Conservation (phyloP, 495 filamentous ascomycete species). For the Neurospora sp. region DNA sequence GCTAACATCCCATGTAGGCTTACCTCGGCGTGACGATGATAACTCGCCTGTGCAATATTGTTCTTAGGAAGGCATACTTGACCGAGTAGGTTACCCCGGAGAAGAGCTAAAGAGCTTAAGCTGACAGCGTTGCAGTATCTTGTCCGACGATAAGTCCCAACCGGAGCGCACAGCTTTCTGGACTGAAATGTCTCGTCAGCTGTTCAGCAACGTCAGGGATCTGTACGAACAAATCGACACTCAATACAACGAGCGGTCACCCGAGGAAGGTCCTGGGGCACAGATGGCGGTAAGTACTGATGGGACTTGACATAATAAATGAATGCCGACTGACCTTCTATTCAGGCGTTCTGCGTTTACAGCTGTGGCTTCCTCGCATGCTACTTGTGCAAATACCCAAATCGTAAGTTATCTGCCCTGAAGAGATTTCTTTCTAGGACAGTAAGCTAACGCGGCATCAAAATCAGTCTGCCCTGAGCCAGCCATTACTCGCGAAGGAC, state of each 20-base stretch:
- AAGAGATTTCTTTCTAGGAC: neutral
- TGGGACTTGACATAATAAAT: neutral
- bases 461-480: conserved; percentile 27
- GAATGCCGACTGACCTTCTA: conserved; percentile 1
- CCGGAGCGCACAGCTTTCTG: conserved; percentile 28
- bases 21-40: conserved; percentile 41
- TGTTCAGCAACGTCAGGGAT: conserved; percentile 36
- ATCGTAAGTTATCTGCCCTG: conserved; percentile 18
- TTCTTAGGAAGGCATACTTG: conserved; percentile 37
- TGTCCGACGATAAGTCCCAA: conserved; percentile 27
- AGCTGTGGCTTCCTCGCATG: conserved; percentile 39
- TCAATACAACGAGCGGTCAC: conserved; percentile 29
- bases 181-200: conserved; percentile 30
- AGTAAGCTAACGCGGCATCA: neutral
- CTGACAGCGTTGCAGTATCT: conserved; percentile 24
- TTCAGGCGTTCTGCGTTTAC: conserved; percentile 39
- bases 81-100: conserved; percentile 26
- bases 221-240: conserved; percentile 39
- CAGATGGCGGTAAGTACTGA: conserved; percentile 36
- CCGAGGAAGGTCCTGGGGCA: conserved; percentile 35
- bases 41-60: conserved; percentile 40
- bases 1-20: conserved; percentile 17
- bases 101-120: neutral
- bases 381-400: conserved; percentile 36
- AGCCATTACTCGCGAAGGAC: conserved; percentile 23